Conservation (phyloP, 2,329 filamentous ascomycete genomes). For the Ramularia endophylla region DNA sequence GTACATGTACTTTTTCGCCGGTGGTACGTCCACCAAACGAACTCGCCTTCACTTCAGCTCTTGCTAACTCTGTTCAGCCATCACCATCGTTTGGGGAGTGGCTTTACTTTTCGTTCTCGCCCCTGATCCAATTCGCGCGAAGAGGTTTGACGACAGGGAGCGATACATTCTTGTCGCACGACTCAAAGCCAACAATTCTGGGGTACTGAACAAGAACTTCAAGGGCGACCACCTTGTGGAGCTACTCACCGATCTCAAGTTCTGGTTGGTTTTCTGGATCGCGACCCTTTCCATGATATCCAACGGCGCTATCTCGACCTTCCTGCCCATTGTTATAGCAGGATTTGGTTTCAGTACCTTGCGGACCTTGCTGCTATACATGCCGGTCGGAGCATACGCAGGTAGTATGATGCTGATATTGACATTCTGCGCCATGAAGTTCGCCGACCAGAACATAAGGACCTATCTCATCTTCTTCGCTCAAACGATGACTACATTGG, state of each 20-base stretch:
- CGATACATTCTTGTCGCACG: constrained; percentile 26
- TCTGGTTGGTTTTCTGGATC: constrained; percentile 39
- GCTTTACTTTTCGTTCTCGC: constrained; percentile 37
- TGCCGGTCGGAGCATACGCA: constrained; percentile 36
- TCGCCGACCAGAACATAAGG: constrained; percentile 27
- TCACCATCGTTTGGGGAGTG: constrained; percentile 39
- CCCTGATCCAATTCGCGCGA: constrained; percentile 37
- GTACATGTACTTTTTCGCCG: constrained; percentile 9
- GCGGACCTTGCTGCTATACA: constrained; percentile 39
- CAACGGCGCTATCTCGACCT: constrained; percentile 42
- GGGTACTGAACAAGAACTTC: constrained; percentile 39
- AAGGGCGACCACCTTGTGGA: constrained; percentile 41
- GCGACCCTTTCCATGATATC: constrained; percentile 39
- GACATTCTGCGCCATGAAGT: constrained; percentile 38
- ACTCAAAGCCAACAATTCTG: constrained; percentile 25
- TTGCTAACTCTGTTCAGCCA: too few relatives aligned
- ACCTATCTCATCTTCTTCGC: constrained; percentile 38
- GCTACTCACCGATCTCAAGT: constrained; percentile 28
- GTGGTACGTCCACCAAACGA: not conserved
- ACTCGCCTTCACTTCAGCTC: too few relatives aligned
- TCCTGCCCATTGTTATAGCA: constrained; percentile 42
- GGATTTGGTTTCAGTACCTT: constrained; percentile 41
- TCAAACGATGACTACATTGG: constrained; percentile 38
- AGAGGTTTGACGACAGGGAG: constrained; percentile 34
- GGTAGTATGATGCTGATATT: constrained; percentile 37